Percentiles rank a stretch among this genome's conserved stretches.
Conservation (phyloP, 257 asterid genomes). For the Fraxinus anomala region DNA sequence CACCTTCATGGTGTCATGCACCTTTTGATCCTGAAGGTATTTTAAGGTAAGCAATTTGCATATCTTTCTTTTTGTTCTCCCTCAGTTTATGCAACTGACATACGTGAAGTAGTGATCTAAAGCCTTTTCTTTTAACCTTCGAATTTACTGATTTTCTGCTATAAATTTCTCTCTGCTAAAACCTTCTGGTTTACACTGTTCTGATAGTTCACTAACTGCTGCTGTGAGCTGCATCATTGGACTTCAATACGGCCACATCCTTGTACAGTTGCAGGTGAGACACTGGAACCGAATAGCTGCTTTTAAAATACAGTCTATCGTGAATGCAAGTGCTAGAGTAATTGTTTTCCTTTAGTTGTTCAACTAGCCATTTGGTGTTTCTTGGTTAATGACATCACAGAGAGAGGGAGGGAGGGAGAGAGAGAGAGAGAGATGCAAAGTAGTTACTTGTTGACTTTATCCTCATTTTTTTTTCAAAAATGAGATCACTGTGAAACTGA, state of each 20-base stretch:
- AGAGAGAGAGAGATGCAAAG: too few relatives aligned
- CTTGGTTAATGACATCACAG: not conserved
- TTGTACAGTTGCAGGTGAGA: slow-evolving; percentile 64
- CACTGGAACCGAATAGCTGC: not conserved
- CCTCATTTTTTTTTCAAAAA: not conserved
- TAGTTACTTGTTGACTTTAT: not conserved
- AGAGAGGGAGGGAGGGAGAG: too few relatives aligned
- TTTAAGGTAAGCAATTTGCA: slow-evolving; percentile 56
- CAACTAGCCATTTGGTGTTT: not conserved
- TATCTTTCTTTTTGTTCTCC: slow-evolving; percentile 9
- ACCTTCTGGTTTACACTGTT: not conserved
- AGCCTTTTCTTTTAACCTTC: not conserved
- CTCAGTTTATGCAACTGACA: not conserved
- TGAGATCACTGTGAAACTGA: not conserved
- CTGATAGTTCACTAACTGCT: slow-evolving; percentile 74
- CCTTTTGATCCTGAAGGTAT: slow-evolving; percentile 95
- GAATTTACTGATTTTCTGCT: not conserved
- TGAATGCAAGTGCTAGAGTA: not conserved
- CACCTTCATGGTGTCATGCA: slow-evolving; percentile 71
- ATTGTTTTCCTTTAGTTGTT: not conserved
- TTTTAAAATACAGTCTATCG: slow-evolving; percentile 8
- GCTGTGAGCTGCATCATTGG: slow-evolving; percentile 76
- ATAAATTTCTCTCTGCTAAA: not conserved
- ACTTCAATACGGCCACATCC: slow-evolving; percentile 82
- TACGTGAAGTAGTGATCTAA: not conserved